These are phyloP conservation scores for Cladosporium sp. DNA, from an alignment of 2,329 filamentous ascomycete genomes.

Conservation along the genomic window DNA sequence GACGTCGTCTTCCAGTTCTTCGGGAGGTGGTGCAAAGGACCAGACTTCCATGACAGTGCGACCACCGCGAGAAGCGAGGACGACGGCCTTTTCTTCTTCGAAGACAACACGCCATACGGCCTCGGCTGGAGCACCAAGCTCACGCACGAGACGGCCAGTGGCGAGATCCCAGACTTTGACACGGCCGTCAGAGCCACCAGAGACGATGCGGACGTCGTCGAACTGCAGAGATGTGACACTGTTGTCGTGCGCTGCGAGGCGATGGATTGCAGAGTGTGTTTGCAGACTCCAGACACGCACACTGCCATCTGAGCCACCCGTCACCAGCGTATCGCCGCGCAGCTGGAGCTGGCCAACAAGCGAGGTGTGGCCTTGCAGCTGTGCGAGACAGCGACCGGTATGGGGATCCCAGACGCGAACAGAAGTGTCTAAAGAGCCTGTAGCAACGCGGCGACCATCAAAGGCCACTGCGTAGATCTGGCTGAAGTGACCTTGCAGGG, in stretches of 20 bases:
- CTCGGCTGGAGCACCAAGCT: conserved; percentile 86
- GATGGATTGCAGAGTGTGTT: conserved; percentile 86
- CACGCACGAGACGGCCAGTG: conserved; percentile 82
- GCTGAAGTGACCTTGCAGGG: conserved; percentile 89
- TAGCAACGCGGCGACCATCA: conserved; percentile 88
- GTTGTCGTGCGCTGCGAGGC: conserved; percentile 94
- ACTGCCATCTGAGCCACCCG: conserved; percentile 91
- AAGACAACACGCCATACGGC: conserved; percentile 98
- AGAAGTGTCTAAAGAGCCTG: conserved; percentile 92
- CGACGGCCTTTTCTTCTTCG: conserved; percentile 96
- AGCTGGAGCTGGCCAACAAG: conserved; percentile 95
- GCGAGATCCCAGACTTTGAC: conserved; percentile 98
- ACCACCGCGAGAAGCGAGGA: conserved; percentile 78
- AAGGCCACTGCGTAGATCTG: conserved; percentile 99
- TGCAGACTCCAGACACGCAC: conserved; percentile 94
- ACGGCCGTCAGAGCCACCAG: conserved; percentile 91
- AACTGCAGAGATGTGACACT: conserved; percentile 97
- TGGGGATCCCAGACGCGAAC: conserved; percentile 83
- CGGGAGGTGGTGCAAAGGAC: conserved; percentile 87
- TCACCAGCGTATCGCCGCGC: conserved; percentile 89
- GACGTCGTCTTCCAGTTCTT: conserved; percentile 17
- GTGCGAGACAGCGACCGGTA: conserved; percentile 68
- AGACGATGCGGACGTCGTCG: conserved; percentile 91
- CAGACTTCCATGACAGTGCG: conserved; percentile 98
- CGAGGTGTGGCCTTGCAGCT: conserved; percentile 94